Percentiles rank a stretch among this genome's conserved stretches.
phyloP scores from a whole-genome alignment of 2,329 filamentous ascomycete genomes.

The Aspergillus felis region DNA sequence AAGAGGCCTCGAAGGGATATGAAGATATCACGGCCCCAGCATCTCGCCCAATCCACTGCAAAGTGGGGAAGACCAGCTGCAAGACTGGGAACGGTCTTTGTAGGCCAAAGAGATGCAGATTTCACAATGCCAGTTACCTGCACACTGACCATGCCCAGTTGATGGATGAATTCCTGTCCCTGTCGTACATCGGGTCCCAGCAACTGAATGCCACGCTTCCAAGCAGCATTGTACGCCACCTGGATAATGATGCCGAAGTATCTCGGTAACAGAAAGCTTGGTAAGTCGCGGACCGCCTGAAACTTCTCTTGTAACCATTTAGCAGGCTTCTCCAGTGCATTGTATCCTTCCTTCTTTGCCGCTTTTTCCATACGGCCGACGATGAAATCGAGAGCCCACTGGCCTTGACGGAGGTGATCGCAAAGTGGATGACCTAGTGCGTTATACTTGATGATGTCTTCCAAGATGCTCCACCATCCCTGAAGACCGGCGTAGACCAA shows the following conservation, averaged over 20 bases:
- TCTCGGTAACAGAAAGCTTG: constrained; percentile 83
- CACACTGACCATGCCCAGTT: constrained; percentile 82
- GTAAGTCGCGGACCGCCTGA: constrained; percentile 77
- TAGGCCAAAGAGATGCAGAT: constrained; percentile 85
- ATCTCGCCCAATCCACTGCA: constrained; percentile 86
- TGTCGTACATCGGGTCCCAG: constrained; percentile 73
- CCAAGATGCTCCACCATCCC: constrained; percentile 93
- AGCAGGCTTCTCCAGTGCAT: constrained; percentile 61
- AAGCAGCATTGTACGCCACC: constrained; percentile 80
- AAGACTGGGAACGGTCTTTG: constrained; percentile 77
- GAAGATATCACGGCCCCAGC: constrained; percentile 96
- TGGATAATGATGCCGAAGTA: constrained; percentile 90
- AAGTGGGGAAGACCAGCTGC: constrained; percentile 95
- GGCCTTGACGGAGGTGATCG: constrained; percentile 83
- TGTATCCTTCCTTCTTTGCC: constrained; percentile 59
- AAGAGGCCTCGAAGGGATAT: constrained; percentile 92
- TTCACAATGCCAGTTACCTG: constrained; percentile 87
- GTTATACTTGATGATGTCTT: constrained; percentile 80
- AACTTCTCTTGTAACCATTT: constrained; percentile 81
- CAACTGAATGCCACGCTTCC: constrained; percentile 71
- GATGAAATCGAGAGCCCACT: constrained; percentile 91
- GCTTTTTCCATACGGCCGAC: constrained; percentile 72
- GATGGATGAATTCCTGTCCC: constrained; percentile 85
- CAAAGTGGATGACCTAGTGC: constrained; percentile 90
- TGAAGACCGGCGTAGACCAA: constrained; percentile 95